These are phyloP conservation scores for Tolypocladium ovalisporum DNA, from an alignment of 2,329 filamentous ascomycete species.

Conservation along the genomic window DNA sequence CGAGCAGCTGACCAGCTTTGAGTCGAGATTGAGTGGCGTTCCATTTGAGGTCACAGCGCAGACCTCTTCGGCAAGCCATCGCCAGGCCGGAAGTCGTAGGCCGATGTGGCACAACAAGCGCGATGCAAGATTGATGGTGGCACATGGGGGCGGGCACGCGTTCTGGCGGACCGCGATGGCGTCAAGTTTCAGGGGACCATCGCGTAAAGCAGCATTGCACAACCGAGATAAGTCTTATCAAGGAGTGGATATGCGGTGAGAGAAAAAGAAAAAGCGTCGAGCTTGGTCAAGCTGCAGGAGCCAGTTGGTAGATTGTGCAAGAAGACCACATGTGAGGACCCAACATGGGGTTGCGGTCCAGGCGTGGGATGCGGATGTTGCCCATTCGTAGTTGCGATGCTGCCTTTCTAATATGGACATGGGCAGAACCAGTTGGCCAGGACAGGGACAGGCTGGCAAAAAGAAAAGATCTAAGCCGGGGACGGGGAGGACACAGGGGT, in stretches of 20 bases:
- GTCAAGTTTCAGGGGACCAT: not conserved
- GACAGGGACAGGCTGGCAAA: not conserved
- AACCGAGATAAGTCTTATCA: not conserved
- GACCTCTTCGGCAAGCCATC: not conserved
- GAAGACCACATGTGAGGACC: not conserved
- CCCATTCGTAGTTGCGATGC: not conserved
- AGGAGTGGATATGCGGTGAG: not conserved
- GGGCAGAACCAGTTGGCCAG: not conserved
- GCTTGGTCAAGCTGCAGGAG: not conserved
- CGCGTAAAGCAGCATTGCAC: not conserved
- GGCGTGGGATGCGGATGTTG: not conserved
- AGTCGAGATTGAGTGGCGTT: not conserved
- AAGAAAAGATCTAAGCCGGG: not conserved
- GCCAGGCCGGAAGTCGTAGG: not conserved
- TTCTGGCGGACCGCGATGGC: not conserved
- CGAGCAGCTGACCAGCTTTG: not conserved
- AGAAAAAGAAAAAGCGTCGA: constrained; percentile 1
- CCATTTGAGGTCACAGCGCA: not conserved
- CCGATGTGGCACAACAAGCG: not conserved
- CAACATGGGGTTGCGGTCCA: not conserved
- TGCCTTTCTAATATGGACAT: not conserved
- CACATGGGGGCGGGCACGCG: not conserved
- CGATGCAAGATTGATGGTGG: not conserved
- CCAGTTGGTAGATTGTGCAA: not conserved
- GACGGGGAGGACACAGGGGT: not conserved